Evolutionary conservation across 2,329 filamentous ascomycete genomes (phyloP).

Genomic region (Fusarium keratoplasticum): DNA sequence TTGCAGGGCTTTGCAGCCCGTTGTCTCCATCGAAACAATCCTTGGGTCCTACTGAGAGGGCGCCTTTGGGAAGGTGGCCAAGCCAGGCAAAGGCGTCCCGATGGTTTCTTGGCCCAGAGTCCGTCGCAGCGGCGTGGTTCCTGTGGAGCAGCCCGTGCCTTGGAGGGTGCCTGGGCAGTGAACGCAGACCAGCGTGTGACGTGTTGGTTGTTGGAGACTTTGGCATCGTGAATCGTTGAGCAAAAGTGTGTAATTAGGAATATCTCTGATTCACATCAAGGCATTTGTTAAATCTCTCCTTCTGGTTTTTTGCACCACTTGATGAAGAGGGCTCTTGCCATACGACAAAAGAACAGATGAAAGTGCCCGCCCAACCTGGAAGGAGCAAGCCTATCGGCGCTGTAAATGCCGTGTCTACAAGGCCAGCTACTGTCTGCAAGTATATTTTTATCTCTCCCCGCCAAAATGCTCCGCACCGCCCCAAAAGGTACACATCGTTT

Average conservation of each 20-base stretch:
- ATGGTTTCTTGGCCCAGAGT: conserved; percentile 13
- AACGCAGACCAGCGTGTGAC: conserved; percentile 4
- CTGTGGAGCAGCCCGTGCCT: conserved; percentile 7
- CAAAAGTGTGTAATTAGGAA: not conserved
- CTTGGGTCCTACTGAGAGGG: not conserved
- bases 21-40: conserved; percentile 10
- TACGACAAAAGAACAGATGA: not conserved
- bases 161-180: not conserved
- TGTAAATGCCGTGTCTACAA: conserved; percentile 8
- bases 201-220: not conserved
- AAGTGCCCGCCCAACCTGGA: conserved; percentile 14
- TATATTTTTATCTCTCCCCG: not conserved
- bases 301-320: not conserved
- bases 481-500: conserved; percentile 6
- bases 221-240: not conserved
- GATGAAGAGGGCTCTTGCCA: not conserved
- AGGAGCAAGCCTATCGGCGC: not conserved
- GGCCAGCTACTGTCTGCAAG: conserved; percentile 3
- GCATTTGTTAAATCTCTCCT: not conserved
- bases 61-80: conserved; percentile 19
- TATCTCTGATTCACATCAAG: not conserved
- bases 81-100: conserved; percentile 26
- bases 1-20: conserved; percentile 9
- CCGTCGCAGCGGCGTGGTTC: conserved; percentile 2
- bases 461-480: not conserved